Evolutionary conservation across 805 yeast genomes (phyloP).

Genomic region (Yamadazyma insecticola): DNA sequence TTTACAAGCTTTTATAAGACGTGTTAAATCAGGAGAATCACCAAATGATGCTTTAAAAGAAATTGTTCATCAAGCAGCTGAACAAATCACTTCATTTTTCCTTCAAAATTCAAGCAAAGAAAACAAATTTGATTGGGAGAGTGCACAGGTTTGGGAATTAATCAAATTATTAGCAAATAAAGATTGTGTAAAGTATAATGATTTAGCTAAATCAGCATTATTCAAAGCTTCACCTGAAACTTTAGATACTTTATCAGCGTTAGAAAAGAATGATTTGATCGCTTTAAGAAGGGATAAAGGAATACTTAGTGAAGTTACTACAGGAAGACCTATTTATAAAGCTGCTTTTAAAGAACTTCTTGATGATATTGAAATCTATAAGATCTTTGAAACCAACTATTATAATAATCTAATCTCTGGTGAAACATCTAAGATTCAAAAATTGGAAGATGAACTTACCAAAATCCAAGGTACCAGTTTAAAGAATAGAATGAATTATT

Average conservation of each 20-base stretch:
- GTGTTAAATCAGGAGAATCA: conserved; percentile 82
- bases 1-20: conserved; percentile 82
- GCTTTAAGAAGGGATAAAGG: conserved; percentile 75
- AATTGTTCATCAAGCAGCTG: conserved; percentile 80
- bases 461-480: conserved; percentile 43
- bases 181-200: conserved; percentile 44
- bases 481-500: conserved; percentile 57
- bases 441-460: conserved; percentile 69
- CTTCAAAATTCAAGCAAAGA: conserved; percentile 25
- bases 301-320: conserved; percentile 54
- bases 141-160: conserved; percentile 86
- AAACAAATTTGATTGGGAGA: conserved; percentile 39
- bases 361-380: conserved; percentile 49
- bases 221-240: conserved; percentile 53
- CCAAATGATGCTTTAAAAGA: conserved; percentile 73
- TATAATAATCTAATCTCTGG: conserved; percentile 48
- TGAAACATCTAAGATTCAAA: conserved; percentile 59
- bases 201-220: conserved; percentile 52
- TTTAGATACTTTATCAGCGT: conserved; percentile 47
- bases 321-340: conserved; percentile 80
- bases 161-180: conserved; percentile 57
- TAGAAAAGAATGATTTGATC: conserved; percentile 79
- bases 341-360: conserved; percentile 74
- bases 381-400: conserved; percentile 61
- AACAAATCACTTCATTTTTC: conserved; percentile 82